phyloP scores from a whole-genome alignment of 1,139 yeast species.

The Wickerhamiella infanticola region DNA sequence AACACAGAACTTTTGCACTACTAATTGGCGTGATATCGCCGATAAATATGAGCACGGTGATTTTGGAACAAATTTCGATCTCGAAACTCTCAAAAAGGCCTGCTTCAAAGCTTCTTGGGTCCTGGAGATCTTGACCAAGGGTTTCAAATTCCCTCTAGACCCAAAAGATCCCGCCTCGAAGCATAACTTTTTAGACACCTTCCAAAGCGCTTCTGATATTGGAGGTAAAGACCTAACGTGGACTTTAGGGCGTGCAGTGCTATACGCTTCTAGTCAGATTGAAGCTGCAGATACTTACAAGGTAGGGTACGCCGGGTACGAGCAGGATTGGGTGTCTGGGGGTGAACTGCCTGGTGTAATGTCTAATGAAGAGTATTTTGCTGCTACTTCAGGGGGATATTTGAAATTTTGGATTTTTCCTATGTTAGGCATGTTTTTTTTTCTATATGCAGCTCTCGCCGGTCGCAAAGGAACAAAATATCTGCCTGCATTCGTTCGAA shows the following conservation, averaged over 20 bases:
- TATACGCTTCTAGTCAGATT: conserved; percentile 35
- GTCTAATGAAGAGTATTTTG: not conserved
- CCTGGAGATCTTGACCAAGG: conserved; percentile 52
- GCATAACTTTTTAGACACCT: conserved; percentile 27
- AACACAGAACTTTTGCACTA: conserved; percentile 33
- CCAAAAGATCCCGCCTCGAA: conserved; percentile 8
- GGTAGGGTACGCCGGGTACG: conserved; percentile 28
- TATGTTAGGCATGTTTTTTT: too few relatives aligned
- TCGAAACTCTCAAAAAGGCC: conserved; percentile 30
- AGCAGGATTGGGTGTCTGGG: conserved; percentile 8
- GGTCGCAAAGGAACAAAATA: not conserved
- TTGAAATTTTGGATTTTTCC: too few relatives aligned
- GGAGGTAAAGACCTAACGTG: conserved; percentile 60
- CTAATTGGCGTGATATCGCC: conserved; percentile 31
- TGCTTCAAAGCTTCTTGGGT: conserved; percentile 67
- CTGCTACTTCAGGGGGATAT: not conserved
- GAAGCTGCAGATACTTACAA: conserved; percentile 2
- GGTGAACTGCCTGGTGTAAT: conserved; percentile 9
- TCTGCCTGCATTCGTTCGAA: not conserved
- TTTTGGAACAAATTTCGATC: conserved; percentile 19
- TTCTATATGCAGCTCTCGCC: too few relatives aligned
- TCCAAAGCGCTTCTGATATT: conserved; percentile 46
- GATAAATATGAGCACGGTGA: conserved; percentile 18
- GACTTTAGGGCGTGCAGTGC: conserved; percentile 69
- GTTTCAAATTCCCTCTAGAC: conserved; percentile 46